These are phyloP conservation scores for Cercis canadensis DNA, from an alignment of 306 rosid species.

Conservation along the genomic window DNA sequence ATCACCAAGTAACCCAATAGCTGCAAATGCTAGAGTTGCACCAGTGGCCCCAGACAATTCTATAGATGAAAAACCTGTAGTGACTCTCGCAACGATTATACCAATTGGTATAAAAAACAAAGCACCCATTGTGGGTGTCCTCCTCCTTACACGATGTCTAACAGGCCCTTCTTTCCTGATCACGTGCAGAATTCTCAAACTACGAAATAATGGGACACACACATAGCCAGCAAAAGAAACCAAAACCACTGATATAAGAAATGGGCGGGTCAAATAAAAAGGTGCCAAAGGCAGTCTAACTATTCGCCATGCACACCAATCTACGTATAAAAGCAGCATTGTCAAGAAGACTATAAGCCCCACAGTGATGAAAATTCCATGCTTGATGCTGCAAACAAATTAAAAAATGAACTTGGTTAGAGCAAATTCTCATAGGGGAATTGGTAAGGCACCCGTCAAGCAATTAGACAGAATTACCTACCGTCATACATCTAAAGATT, in stretches of 20 bases:
- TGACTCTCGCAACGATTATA: constrained; percentile 62
- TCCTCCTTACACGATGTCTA: constrained; percentile 55
- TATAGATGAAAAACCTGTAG: constrained; percentile 66
- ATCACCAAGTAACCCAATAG: constrained; percentile 82
- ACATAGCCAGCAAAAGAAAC: constrained; percentile 86
- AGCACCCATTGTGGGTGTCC: constrained; percentile 94
- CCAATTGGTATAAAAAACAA: constrained; percentile 84
- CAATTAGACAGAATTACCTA: not conserved
- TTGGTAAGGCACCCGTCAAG: not conserved
- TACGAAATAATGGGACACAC: constrained; percentile 72
- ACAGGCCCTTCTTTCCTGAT: constrained; percentile 59
- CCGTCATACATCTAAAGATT: not conserved
- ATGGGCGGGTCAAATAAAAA: constrained; percentile 85
- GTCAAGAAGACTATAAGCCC: constrained; percentile 66
- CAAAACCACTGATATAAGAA: constrained; percentile 69
- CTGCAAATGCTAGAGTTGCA: constrained; percentile 87
- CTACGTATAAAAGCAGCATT: constrained; percentile 72
- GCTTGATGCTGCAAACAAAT: constrained; percentile 67
- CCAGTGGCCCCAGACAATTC: constrained; percentile 75
- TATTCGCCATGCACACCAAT: constrained; percentile 92
- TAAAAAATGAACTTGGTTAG: constrained; percentile 39
- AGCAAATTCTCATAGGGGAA: constrained; percentile 15
- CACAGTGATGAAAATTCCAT: constrained; percentile 62
- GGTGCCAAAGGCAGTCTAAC: constrained; percentile 82
- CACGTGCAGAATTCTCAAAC: constrained; percentile 64